Base-by-base conservation (phyloP, 2,329 filamentous ascomycete species). In the Aspergillus sp. region DNA sequence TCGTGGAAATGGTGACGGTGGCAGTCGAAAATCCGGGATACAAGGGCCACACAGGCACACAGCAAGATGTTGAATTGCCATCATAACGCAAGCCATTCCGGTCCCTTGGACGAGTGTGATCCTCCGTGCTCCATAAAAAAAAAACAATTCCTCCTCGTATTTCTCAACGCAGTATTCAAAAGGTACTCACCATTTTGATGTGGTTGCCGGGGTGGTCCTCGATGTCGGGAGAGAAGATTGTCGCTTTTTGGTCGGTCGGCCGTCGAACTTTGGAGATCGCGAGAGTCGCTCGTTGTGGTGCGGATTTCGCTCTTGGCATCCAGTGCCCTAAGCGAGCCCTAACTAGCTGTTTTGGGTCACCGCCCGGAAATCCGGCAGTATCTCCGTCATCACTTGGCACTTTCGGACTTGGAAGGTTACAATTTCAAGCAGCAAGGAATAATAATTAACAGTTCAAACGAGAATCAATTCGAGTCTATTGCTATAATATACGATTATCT, bases 181-280 rank as follows among this genome's bases (percentile, higher is more conserved):
- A 56, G 51, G 55, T 54, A 76, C 75, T 76, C 74, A 77, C 75
- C 75, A 77, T 77, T 74, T 77, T 77, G 75, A 73, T 69, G 69
- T 66, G 72, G 69, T 73, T 75, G 74, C 73, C 74, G 74, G 65
- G 61, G 61, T 74, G 73, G 74, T 74, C 73, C 72, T 74, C 66
- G 69, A 68, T 72, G 74, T 71, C 71, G 72, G 67, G 65, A 68
- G 65, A 62, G 66, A 70, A 70, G 69, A 67, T 63, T 74, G 71
- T 72, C 72, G 71, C 67, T 72, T 69, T 72, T 71, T 67, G 22
- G 68, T 70, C 62, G 65, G 63, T 70, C 68, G 67, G 65, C 69
- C 69, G 68, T 68, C 64, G 63, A 64, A 66, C 59, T 66, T 70
- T 62, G 66, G 51, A 66, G 64, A 66, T 66, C 59, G 65, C 63